These are phyloP conservation scores for Paramyrothecium roridum DNA, from an alignment of 2,329 filamentous ascomycete species.

Conservation along the genomic window DNA sequence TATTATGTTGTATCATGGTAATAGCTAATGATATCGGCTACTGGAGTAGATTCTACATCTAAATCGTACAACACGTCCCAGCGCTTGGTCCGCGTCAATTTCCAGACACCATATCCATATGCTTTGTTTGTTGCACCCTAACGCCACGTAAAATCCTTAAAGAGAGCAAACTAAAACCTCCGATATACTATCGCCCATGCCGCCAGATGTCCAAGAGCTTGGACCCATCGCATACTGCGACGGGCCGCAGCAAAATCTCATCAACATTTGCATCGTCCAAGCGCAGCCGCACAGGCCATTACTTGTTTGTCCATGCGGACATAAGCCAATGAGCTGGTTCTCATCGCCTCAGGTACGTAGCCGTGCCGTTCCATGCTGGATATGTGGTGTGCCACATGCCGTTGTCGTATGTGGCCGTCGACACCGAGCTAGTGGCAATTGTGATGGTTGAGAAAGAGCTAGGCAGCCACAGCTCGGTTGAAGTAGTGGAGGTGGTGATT, in stretches of 20 bases:
- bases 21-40: constrained; percentile 17
- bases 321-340: no score
- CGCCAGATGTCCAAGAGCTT: not conserved
- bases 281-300: no score
- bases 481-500: constrained; percentile 1
- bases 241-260: not conserved
- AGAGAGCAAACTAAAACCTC: not conserved
- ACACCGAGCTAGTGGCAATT: constrained; percentile 13
- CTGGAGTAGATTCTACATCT: not conserved
- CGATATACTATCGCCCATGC: constrained; percentile 2
- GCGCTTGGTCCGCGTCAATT: constrained; percentile 33
- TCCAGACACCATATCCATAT: constrained; percentile 1
- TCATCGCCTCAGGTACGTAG: constrained; percentile 1
- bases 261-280: no score
- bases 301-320: no score
- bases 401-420: constrained; percentile 33
- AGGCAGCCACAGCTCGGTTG: constrained; percentile 1
- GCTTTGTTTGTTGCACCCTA: constrained; percentile 1
- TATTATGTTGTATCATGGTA: not conserved
- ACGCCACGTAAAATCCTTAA: not conserved
- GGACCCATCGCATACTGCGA: not conserved
- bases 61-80: constrained; percentile 28
- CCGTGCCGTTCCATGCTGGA: constrained; percentile 39
- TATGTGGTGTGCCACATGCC: constrained; percentile 45
- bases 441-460: constrained; percentile 11